Conservation (phyloP, 1,284 basidiomycete species). For the Golubevia sp. region DNA sequence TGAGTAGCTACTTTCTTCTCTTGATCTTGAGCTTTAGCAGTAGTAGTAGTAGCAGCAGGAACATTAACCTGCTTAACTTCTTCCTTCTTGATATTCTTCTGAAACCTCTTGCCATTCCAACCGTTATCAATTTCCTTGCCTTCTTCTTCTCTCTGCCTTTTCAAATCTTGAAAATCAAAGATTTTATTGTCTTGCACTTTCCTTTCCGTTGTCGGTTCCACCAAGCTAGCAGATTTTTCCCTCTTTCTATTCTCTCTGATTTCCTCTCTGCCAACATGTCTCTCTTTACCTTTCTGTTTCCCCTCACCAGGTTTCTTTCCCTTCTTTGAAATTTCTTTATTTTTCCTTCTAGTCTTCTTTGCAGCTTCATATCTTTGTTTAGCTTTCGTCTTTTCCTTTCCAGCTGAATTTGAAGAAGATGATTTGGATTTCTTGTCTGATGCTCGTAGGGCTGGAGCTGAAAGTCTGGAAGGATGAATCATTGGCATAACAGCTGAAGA, state of each 20-base stretch:
- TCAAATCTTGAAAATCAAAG: constrained; percentile 13
- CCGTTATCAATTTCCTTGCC: no score
- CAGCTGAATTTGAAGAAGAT: constrained; percentile 2
- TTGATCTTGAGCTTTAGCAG: no score
- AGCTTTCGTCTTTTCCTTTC: constrained; percentile 47
- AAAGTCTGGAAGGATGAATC: constrained; percentile 43
- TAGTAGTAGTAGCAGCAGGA: no score
- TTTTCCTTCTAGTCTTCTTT: constrained; percentile 48
- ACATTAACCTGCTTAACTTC: not conserved
- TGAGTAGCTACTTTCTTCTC: not conserved
- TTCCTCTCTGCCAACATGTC: constrained; percentile 19
- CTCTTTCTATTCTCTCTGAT: not conserved
- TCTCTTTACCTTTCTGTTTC: constrained; percentile 32
- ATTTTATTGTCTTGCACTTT: constrained; percentile 19
- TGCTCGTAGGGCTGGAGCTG: constrained; percentile 22
- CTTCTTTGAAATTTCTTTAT: no score
- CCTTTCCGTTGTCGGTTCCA: constrained; percentile 8
- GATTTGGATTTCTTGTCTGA: constrained; percentile 24
- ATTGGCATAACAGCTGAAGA: no score
- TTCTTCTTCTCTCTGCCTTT: not conserved
- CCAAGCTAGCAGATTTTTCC: no score
- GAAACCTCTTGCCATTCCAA: no score
- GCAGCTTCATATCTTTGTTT: constrained; percentile 52
- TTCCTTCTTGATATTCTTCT: not conserved
- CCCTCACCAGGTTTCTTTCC: constrained; percentile 11